Conservation (phyloP, 768 basidiomycete genomes). For the Rhodosporidiobolus sp. region DNA sequence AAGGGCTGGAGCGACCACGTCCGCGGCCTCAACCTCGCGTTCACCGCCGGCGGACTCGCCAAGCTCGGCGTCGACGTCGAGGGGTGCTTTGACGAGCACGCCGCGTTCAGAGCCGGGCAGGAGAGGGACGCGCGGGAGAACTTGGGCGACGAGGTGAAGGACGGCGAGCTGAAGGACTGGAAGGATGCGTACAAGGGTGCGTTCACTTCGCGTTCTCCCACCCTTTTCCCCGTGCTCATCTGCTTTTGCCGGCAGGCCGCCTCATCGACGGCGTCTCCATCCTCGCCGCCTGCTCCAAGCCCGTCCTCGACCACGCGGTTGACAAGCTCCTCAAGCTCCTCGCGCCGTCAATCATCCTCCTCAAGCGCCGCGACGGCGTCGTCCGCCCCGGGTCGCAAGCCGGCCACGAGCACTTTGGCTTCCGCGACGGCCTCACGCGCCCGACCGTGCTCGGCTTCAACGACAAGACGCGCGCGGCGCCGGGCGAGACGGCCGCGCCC, state of each 20-base stretch:
- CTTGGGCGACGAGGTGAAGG: neutral
- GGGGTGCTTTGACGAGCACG: neutral
- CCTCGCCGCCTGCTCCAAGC: neutral
- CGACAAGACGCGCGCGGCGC: slow-evolving; percentile 28
- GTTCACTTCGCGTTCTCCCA: neutral
- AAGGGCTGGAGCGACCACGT: neutral
- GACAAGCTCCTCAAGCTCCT: neutral
- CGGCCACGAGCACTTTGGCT: slow-evolving; percentile 47
- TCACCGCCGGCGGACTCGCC: neutral
- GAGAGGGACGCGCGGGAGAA: neutral
- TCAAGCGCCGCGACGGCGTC: neutral
- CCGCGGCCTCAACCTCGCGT: neutral
- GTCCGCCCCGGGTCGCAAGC: neutral
- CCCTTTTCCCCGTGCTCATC: neutral
- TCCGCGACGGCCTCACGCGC: slow-evolving; percentile 58
- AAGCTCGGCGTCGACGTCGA: neutral
- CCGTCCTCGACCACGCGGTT: neutral
- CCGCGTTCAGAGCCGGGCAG: neutral
- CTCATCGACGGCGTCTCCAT: slow-evolving; percentile 2
- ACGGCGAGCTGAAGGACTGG: neutral
- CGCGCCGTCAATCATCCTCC: neutral
- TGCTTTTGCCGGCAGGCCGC: neutral
- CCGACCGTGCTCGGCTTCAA: slow-evolving; percentile 51
- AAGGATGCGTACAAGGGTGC: neutral
- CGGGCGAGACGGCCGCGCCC: slow-evolving; percentile 35